Conservation (phyloP, 1,284 basidiomycete species). For the Fomes fomentarius region DNA sequence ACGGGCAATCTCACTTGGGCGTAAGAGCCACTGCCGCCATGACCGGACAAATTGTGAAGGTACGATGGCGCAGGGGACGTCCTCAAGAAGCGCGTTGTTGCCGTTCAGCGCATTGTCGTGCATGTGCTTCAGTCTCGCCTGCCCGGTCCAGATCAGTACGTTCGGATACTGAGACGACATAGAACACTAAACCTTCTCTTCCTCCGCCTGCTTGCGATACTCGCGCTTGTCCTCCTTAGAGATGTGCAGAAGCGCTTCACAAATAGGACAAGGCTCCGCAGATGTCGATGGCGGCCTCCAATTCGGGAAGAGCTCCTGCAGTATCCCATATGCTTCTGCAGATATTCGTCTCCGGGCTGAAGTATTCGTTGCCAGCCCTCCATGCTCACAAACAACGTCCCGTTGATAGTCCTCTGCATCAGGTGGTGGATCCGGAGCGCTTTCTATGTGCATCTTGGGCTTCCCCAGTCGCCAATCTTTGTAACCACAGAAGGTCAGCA, state of each 20-base stretch:
- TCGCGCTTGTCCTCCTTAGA: constrained; percentile 63
- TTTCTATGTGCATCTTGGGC: constrained; percentile 72
- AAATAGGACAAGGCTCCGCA: constrained; percentile 59
- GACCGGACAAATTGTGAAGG: constrained; percentile 60
- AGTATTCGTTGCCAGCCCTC: constrained; percentile 53
- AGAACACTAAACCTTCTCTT: constrained; percentile 66
- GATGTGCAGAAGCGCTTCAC: constrained; percentile 55
- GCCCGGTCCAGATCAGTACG: constrained; percentile 10
- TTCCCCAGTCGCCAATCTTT: constrained; percentile 76
- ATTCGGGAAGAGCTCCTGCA: constrained; percentile 61
- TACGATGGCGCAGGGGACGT: constrained; percentile 58
- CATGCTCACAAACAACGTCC: constrained; percentile 75
- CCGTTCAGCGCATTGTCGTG: constrained; percentile 55
- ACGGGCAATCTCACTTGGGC: constrained; percentile 56
- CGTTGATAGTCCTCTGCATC: constrained; percentile 54
- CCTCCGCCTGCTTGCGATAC: constrained; percentile 62
- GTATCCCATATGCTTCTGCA: constrained; percentile 55
- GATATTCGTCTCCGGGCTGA: constrained; percentile 65
- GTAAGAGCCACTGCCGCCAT: constrained; percentile 71
- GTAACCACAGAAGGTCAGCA: too few species aligned
- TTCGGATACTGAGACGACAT: constrained; percentile 13
- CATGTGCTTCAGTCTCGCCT: constrained; percentile 66
- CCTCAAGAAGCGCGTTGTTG: constrained; percentile 46
- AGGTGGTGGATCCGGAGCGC: constrained; percentile 64
- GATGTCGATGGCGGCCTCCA: constrained; percentile 61